phyloP scores from a whole-genome alignment of 176 grass and related monocot genomes.

The Typha latifolia region DNA sequence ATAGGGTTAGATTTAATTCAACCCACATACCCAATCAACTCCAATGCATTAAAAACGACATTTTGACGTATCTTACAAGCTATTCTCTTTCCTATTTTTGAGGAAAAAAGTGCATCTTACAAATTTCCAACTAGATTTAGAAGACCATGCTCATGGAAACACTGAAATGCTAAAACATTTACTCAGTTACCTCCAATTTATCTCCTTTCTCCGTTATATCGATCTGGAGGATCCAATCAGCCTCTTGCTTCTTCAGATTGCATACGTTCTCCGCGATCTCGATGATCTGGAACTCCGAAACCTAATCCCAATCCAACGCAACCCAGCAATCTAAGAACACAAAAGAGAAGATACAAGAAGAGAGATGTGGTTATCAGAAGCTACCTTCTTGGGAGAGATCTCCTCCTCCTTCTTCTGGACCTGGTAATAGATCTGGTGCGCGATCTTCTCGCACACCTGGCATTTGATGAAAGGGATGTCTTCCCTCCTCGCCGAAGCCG shows the following conservation, averaged over 20 bases:
- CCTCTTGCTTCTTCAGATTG: constrained; percentile 96
- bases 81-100: too few relatives aligned
- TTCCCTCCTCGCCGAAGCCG: constrained; percentile 67
- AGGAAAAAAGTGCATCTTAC: too few relatives aligned
- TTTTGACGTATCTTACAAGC: too few relatives aligned
- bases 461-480: constrained; percentile 87
- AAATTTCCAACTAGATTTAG: too few relatives aligned
- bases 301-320: constrained; percentile 25
- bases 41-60: too few relatives aligned
- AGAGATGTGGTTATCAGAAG: neutral
- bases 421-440: constrained; percentile 72
- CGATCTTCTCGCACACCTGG: constrained; percentile 91
- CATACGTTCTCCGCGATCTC: constrained; percentile 98
- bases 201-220: constrained; percentile 87
- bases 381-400: constrained; percentile 56
- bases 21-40: too few relatives aligned
- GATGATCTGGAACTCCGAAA: constrained; percentile 91
- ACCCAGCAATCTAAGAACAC: neutral
- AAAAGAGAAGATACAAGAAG: neutral
- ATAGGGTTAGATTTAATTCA: too few relatives aligned
- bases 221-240: constrained; percentile 89
- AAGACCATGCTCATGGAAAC: too few relatives aligned
- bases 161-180: neutral
- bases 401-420: constrained; percentile 49
- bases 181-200: constrained; percentile 54